Base-by-base conservation (phyloP, 176 grass and related monocot genomes). In the Avena eriantha region DNA sequence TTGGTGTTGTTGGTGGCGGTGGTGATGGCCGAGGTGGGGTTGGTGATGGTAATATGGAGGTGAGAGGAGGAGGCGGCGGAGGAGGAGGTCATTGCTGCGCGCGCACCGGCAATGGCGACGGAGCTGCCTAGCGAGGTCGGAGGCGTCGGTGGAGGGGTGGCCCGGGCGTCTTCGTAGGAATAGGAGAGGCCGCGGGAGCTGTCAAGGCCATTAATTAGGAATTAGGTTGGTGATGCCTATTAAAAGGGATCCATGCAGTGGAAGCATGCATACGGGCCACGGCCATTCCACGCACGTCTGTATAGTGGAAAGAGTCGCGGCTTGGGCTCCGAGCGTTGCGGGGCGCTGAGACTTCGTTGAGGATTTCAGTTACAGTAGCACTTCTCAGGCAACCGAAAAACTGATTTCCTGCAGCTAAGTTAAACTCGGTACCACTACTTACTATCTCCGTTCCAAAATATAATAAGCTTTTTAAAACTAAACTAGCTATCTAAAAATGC, bases 101-200 rank as follows among this genome's bases (percentile, higher is more conserved):
- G 29, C 23, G 65, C 59, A 33, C 68, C 77, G 88, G 50, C 83
- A 77, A 78, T 70, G 83, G 83, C 61, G 79, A 66, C 68, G 77
- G 73, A 5, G 80, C 73, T 66, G 10, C 26, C 67, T 11, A 76
- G 72, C 87, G 87, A 86, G 79, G 83, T 22, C 61, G 79, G 79
- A 10, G 87, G 87, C 76, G 81, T 80, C 87, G 81, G 87, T 89
- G 82, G 55, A 65, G 83, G 87, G 88, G 0, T 70, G 83, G 88
- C 78, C 53, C 72, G 17, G 71, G 88, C 84, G 88, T 55, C 64
- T 79, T 86, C 88, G 88, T 90, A 90, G 88, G 88, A 90, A 86
- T 86, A 90, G 83, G 88, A 82, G 88, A 82, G 63, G 88, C 63
- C 71, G 5, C 26, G 47, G 78, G 79, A 68, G 61, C 79, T 86